Evolutionary conservation across 179 eudicot genomes (phyloP).

Genomic region (Beta macrorhiza): DNA sequence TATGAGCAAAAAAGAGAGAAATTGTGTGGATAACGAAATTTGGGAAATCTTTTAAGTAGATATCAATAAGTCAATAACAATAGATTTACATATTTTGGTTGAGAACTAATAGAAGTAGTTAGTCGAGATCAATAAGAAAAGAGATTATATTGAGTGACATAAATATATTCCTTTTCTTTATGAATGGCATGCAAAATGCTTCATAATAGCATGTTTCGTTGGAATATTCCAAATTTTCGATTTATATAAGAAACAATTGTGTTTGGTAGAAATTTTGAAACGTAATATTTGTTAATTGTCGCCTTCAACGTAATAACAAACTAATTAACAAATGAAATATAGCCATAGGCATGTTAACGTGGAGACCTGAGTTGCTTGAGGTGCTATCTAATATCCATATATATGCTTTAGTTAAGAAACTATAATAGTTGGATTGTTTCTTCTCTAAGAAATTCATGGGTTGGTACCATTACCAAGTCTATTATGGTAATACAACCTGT

Average conservation of each 20-base stretch:
- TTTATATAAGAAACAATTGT: neutral
- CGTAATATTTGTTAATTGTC: conserved; percentile 2
- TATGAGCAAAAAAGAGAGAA: no score
- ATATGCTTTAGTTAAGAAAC: no score
- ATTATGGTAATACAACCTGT: no score
- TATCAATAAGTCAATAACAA: no score
- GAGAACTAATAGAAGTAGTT: no score
- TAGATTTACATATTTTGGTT: no score
- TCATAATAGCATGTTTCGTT: neutral
- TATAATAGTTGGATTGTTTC: no score
- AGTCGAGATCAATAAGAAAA: no score
- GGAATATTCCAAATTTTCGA: neutral
- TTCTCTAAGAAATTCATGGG: no score
- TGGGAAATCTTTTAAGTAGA: no score
- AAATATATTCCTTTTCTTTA: neutral
- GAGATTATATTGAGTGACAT: neutral
- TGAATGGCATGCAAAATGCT: neutral
- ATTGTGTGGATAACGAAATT: no score
- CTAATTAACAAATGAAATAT: neutral
- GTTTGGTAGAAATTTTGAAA: neutral
- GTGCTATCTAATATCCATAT: neutral
- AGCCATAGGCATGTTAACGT: neutral
- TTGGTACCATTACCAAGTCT: no score
- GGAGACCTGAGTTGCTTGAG: neutral
- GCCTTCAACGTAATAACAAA: neutral